A percentile compares a stretch with the other conserved stretches of the same genome.
Evolutionary conservation across 257 asterid genomes (phyloP).

Genomic region (Solanum medicagineum): DNA sequence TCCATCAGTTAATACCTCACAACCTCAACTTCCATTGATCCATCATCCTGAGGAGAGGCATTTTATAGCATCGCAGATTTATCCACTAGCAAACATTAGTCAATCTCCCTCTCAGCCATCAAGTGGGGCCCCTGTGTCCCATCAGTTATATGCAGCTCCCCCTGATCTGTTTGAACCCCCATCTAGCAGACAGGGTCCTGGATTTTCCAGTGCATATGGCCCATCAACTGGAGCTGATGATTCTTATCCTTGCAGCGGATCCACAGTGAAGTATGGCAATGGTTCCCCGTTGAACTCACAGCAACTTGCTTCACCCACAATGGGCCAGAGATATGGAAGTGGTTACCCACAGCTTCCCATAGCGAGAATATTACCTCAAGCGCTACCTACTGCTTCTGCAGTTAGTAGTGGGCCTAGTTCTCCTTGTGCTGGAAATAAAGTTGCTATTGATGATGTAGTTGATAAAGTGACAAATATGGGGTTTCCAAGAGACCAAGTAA

Average conservation of each 20-base stretch:
- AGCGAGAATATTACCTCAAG: conserved; percentile 77
- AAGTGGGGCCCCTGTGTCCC: conserved; percentile 38
- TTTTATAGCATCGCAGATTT: conserved; percentile 42
- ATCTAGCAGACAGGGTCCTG: conserved; percentile 47
- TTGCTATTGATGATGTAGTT: conserved; percentile 82
- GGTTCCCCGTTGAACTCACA: conserved; percentile 45
- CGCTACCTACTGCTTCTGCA: conserved; percentile 68
- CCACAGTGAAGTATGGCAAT: conserved; percentile 46
- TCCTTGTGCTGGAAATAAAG: conserved; percentile 52
- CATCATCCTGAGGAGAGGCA: conserved; percentile 67
- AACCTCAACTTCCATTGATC: conserved; percentile 35
- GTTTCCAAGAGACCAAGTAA: conserved; percentile 77
- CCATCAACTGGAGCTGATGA: conserved; percentile 50
- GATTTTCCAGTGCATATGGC: conserved; percentile 49
- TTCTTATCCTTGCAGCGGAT: conserved; percentile 44
- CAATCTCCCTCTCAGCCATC: conserved; percentile 37
- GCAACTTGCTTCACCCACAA: conserved; percentile 28
- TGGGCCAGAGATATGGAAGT: conserved; percentile 45
- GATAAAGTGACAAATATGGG: conserved; percentile 92
- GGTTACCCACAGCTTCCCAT: conserved; percentile 85
- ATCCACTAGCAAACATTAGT: conserved; percentile 29
- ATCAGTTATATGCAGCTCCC: conserved; percentile 45
- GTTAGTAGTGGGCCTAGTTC: conserved; percentile 48
- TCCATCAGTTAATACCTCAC: conserved; percentile 27
- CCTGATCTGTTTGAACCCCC: conserved; percentile 55